Conservation (phyloP, 192 early-diverging fungal species). For the Entomortierella lignicola region DNA sequence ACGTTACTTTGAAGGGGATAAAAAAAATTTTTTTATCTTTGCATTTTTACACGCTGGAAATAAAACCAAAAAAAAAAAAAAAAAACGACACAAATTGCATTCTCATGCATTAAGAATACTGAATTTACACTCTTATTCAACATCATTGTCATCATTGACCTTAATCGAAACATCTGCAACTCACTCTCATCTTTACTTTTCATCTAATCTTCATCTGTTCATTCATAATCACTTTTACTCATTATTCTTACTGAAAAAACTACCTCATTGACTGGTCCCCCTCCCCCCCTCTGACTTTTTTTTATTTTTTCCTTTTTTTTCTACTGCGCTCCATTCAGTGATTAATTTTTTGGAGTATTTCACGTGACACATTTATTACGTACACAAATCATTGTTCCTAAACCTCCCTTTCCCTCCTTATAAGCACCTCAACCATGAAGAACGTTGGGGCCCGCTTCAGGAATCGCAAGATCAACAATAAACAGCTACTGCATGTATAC, state of each 20-base stretch:
- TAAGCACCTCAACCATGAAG: constrained; percentile 23
- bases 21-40: constrained; percentile 13
- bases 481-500: constrained; percentile 85
- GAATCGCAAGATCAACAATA: constrained; percentile 89
- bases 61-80: constrained; percentile 5
- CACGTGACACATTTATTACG: constrained; percentile 5
- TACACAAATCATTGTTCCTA: neutral
- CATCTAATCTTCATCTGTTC: constrained; percentile 27
- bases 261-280: neutral
- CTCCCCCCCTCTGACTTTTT: neutral
- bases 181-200: constrained; percentile 23
- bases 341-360: neutral
- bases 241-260: constrained; percentile 21
- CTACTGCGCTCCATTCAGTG: neutral
- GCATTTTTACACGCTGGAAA: no score
- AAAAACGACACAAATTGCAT: neutral
- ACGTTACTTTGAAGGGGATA: neutral
- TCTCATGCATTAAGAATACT: constrained; percentile 11
- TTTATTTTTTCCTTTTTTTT: constrained; percentile 4
- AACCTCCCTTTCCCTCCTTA: neutral
- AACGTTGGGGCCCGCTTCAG: constrained; percentile 69
- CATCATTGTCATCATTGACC: constrained; percentile 30
- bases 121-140: neutral
- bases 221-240: constrained; percentile 20
- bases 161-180: constrained; percentile 37